Conservation (phyloP, 176 grass and related monocot genomes). For the Hsuehochloa calcarea region DNA sequence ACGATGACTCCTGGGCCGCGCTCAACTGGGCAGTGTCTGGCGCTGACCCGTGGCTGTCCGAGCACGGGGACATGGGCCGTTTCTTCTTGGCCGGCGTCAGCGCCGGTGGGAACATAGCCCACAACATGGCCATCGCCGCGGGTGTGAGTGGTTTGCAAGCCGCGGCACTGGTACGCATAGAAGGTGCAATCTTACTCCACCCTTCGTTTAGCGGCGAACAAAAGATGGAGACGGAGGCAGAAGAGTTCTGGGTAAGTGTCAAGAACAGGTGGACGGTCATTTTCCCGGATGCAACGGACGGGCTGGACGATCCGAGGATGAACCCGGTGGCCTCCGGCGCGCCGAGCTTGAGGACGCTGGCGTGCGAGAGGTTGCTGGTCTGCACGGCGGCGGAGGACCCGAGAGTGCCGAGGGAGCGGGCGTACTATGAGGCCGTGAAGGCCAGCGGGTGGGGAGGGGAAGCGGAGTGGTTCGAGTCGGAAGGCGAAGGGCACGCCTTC, state of each 20-base stretch:
- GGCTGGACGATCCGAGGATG: slow-evolving; percentile 50
- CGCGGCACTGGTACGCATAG: neutral
- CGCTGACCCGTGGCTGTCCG: slow-evolving; percentile 48
- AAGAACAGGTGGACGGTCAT: slow-evolving; percentile 36
- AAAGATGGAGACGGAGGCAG: neutral
- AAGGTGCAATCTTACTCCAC: slow-evolving; percentile 38
- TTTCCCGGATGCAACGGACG: slow-evolving; percentile 20
- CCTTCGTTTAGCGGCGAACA: slow-evolving; percentile 34
- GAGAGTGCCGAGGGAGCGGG: slow-evolving; percentile 32
- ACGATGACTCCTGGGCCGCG: slow-evolving; percentile 58
- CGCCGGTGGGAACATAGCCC: slow-evolving; percentile 61
- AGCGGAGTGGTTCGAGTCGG: slow-evolving; percentile 39
- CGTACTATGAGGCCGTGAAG: slow-evolving; percentile 43
- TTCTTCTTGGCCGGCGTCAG: slow-evolving; percentile 67
- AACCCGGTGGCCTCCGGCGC: slow-evolving; percentile 49
- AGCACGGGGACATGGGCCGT: slow-evolving; percentile 46
- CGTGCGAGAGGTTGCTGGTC: slow-evolving; percentile 26
- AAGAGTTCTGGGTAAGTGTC: neutral
- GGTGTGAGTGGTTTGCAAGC: neutral
- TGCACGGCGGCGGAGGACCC: slow-evolving; percentile 36
- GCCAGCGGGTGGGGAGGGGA: slow-evolving; percentile 46
- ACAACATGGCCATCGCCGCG: slow-evolving; percentile 44
- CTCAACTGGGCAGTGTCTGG: slow-evolving; percentile 47
- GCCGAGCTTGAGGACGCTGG: slow-evolving; percentile 23
- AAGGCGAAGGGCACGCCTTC: slow-evolving; percentile 52